Conservation (phyloP, 805 yeast species). For the Saturnispora gosingensis region DNA sequence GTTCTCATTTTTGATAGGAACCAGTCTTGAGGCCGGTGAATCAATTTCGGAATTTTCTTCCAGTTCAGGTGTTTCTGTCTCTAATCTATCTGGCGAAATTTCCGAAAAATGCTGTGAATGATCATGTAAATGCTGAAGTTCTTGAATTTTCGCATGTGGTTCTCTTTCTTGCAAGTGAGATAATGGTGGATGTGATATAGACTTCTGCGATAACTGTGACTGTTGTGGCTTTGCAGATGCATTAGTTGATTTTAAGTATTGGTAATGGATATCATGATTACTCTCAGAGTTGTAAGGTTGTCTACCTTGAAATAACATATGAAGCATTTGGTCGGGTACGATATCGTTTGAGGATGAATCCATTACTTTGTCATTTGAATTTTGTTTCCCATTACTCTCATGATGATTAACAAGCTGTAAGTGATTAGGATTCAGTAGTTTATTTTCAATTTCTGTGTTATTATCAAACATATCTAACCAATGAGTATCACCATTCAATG, state of each 20-base stretch:
- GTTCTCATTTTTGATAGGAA: constrained; percentile 12
- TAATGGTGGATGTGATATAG: not conserved
- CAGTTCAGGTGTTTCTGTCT: not conserved
- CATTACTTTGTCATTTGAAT: not conserved
- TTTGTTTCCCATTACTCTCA: not conserved
- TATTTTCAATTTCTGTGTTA: constrained; percentile 6
- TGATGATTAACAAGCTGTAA: not conserved
- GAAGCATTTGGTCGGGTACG: constrained; percentile 39
- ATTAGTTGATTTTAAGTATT: not conserved
- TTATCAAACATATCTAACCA: constrained; percentile 44
- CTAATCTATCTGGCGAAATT: not conserved
- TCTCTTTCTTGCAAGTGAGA: not conserved
- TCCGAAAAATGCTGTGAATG: not conserved
- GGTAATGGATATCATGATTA: not conserved
- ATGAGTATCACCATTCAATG: constrained; percentile 51
- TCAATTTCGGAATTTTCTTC: constrained; percentile 1
- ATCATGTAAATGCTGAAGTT: not conserved
- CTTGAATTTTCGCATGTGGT: not conserved
- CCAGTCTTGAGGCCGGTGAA: constrained; percentile 7
- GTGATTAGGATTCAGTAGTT: not conserved
- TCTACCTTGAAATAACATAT: constrained; percentile 43
- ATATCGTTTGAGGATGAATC: constrained; percentile 12
- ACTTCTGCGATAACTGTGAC: not conserved
- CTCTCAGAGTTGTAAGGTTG: constrained; percentile 8
- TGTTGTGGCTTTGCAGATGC: not conserved